Percentiles rank a stretch among this genome's conserved stretches.
These are phyloP conservation scores for Polyplosphaeria fusca DNA, from an alignment of 495 filamentous ascomycete genomes.

Conservation along the genomic window DNA sequence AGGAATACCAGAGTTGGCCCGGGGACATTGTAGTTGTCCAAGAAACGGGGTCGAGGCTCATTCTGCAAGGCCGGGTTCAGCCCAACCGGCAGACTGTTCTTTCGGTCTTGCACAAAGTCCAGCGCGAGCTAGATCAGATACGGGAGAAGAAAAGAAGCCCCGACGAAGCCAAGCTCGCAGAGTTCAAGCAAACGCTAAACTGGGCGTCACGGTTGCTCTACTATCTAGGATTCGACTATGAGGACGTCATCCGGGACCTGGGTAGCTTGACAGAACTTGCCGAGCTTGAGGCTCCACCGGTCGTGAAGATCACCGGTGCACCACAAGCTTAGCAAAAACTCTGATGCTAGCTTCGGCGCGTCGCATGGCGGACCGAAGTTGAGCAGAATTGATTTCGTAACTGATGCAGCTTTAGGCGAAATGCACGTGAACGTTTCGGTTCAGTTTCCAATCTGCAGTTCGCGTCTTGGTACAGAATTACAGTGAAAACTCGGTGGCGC, in stretches of 20 bases:
- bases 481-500: too few species aligned
- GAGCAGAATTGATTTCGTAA: too few species aligned
- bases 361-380: too few species aligned
- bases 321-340: neutral
- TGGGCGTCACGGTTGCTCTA: slow-evolving; percentile 27
- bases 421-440: too few species aligned
- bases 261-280: slow-evolving; percentile 21
- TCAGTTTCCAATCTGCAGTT: too few species aligned
- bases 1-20: slow-evolving; percentile 24
- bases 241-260: slow-evolving; percentile 26
- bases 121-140: slow-evolving; percentile 1
- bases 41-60: slow-evolving; percentile 8
- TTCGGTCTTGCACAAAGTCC: slow-evolving; percentile 22
- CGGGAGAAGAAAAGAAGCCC: slow-evolving; percentile 6
- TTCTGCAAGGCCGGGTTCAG: slow-evolving; percentile 18
- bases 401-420: too few species aligned
- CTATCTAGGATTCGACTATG: slow-evolving; percentile 28
- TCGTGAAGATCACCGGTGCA: neutral
- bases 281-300: slow-evolving; percentile 20
- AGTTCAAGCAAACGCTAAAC: slow-evolving; percentile 15
- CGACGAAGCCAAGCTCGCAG: neutral
- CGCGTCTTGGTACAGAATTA: too few species aligned
- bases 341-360: neutral
- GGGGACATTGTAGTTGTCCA: slow-evolving; percentile 22
- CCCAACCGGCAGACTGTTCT: slow-evolving; percentile 26